Conservation (phyloP, 805 yeast genomes). For the Wickerhamiella bombiphila region DNA sequence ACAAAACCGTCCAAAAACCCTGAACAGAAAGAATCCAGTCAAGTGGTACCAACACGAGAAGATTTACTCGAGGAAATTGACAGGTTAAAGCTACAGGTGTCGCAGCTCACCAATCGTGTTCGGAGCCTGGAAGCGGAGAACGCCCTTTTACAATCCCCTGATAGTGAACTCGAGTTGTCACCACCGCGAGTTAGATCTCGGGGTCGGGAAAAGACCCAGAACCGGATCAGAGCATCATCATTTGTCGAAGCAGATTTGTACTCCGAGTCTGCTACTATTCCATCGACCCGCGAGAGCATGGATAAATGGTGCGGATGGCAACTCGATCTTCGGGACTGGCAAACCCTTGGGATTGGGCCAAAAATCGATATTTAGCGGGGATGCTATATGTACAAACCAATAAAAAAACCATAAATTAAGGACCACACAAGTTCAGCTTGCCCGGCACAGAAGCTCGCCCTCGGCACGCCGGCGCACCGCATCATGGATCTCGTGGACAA, state of each 20-base stretch:
- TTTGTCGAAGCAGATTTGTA: conserved; percentile 26
- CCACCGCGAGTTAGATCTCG: conserved; percentile 9
- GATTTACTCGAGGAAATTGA: conserved; percentile 22
- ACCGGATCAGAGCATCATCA: conserved; percentile 15
- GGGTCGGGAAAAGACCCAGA: neutral
- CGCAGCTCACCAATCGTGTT: conserved; percentile 26
- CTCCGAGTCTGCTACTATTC: conserved; percentile 39
- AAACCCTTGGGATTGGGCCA: conserved; percentile 54
- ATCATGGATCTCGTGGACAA: conserved; percentile 65
- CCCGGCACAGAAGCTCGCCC: conserved; percentile 75
- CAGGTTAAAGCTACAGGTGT: conserved; percentile 23
- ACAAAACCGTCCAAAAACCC: neutral
- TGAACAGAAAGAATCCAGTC: neutral
- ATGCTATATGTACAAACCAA: neutral
- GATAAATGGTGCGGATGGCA: conserved; percentile 74
- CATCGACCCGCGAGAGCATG: conserved; percentile 32
- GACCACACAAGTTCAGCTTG: conserved; percentile 8
- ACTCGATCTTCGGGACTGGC: conserved; percentile 76
- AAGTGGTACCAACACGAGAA: neutral
- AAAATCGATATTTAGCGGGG: conserved; percentile 31
- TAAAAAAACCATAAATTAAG: conserved; percentile 1
- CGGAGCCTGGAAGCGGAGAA: conserved; percentile 18
- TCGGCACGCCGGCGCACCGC: conserved; percentile 59
- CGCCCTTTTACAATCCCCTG: conserved; percentile 11
- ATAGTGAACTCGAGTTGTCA: conserved; percentile 16